Conservation (phyloP, 164 flowering plant genomes). For the Cinnamomum micranthum region DNA sequence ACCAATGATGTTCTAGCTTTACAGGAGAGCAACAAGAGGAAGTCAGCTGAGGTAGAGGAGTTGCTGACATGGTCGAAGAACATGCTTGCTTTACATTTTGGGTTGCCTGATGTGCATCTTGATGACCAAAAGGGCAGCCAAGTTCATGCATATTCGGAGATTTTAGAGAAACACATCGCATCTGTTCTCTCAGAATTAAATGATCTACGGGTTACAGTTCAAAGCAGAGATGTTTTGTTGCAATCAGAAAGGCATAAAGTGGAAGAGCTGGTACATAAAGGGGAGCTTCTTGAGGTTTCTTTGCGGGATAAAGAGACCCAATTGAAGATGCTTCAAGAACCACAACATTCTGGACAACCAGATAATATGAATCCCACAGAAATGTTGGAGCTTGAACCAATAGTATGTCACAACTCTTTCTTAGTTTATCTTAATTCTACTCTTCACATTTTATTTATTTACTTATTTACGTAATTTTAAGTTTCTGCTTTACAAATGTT, state of each 20-base stretch:
- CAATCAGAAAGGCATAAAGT: slow-evolving; percentile 58
- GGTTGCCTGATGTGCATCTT: slow-evolving; percentile 27
- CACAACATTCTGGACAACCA: slow-evolving; percentile 37
- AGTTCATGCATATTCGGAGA: slow-evolving; percentile 40
- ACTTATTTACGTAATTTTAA: not conserved
- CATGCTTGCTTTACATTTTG: slow-evolving; percentile 34
- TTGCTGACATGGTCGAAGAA: slow-evolving; percentile 63
- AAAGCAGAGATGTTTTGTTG: slow-evolving; percentile 56
- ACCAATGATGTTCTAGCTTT: slow-evolving; percentile 78
- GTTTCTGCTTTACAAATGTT: not conserved
- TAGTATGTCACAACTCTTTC: slow-evolving; percentile 41
- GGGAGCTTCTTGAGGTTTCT: slow-evolving; percentile 51
- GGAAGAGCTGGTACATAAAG: slow-evolving; percentile 52
- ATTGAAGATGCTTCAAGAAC: slow-evolving; percentile 44
- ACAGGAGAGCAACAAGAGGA: slow-evolving; percentile 49
- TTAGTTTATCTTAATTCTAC: not conserved
- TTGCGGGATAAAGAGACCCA: slow-evolving; percentile 70
- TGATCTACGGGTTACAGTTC: slow-evolving; percentile 42
- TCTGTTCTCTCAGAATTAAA: slow-evolving; percentile 59
- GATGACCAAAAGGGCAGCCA: slow-evolving; percentile 26
- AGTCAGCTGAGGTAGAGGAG: slow-evolving; percentile 51
- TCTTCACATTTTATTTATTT: not conserved
- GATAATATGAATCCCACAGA: slow-evolving; percentile 37
- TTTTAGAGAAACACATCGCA: slow-evolving; percentile 47
- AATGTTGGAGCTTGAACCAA: slow-evolving; percentile 68